phyloP scores from a whole-genome alignment of 1,284 basidiomycete genomes.

The Apiotrichum akiyoshidainum region DNA sequence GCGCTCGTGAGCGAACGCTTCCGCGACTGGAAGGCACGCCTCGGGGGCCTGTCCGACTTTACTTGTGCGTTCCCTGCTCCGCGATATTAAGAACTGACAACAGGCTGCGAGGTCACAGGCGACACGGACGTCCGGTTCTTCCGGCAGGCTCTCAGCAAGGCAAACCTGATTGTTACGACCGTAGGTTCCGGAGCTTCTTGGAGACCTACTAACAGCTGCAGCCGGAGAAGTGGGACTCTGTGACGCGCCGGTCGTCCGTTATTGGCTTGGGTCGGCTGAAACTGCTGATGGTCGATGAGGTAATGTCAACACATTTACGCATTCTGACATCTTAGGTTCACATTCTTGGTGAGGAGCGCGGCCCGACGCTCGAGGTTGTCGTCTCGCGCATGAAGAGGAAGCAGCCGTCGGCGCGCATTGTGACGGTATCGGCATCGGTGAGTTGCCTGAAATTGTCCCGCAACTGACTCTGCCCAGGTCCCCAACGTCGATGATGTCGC shows the following conservation, averaged over 20 bases:
- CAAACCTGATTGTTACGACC: conserved; percentile 77
- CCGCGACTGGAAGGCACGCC: conserved; percentile 75
- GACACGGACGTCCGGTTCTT: conserved; percentile 71
- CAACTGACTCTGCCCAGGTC: conserved; percentile 23
- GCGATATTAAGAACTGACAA: conserved; percentile 5
- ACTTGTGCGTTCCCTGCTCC: conserved; percentile 61
- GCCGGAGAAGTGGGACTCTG: conserved; percentile 92
- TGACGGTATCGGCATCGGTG: conserved; percentile 88
- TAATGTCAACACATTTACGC: conserved; percentile 36
- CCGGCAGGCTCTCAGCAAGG: conserved; percentile 61
- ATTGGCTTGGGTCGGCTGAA: conserved; percentile 28
- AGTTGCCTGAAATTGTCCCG: conserved; percentile 1
- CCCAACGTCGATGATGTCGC: conserved; percentile 91
- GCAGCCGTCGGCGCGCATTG: conserved; percentile 65
- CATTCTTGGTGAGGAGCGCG: conserved; percentile 80
- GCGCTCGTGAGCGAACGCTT: conserved; percentile 82
- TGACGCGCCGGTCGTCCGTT: conserved; percentile 60
- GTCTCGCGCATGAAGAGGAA: conserved; percentile 74
- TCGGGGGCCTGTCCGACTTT: conserved; percentile 62
- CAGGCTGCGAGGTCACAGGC: conserved; percentile 86
- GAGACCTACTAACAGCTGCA: conserved; percentile 40
- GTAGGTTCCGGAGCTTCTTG: conserved; percentile 53
- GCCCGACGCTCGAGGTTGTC: conserved; percentile 88
- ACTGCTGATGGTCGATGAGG: conserved; percentile 88
- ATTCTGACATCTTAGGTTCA: conserved; percentile 63